Evolutionary conservation across 768 basidiomycete genomes (phyloP).

Genomic region (Macrolepiota dolichaula): DNA sequence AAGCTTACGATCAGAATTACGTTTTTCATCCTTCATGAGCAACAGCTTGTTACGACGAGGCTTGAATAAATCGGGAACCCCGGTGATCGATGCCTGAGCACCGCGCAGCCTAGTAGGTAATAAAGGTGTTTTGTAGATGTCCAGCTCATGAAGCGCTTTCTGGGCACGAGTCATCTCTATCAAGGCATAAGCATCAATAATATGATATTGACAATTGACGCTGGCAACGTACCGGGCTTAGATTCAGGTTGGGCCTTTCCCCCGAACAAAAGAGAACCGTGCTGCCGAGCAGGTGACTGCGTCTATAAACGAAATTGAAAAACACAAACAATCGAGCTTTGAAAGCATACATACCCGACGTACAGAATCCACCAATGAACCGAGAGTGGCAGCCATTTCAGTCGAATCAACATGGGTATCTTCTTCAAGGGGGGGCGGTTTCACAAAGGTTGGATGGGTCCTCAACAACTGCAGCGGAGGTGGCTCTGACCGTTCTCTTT

Average conservation of each 20-base stretch:
- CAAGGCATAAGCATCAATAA: not conserved
- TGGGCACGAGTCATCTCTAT: slow-evolving; percentile 50
- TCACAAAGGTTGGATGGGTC: slow-evolving; percentile 69
- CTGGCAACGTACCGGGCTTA: slow-evolving; percentile 22
- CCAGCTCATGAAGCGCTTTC: slow-evolving; percentile 65
- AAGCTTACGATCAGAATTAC: slow-evolving; percentile 40
- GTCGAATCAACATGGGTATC: slow-evolving; percentile 15
- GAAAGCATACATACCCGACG: slow-evolving; percentile 43
- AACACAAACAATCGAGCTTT: slow-evolving; percentile 2
- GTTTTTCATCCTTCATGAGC: slow-evolving; percentile 58
- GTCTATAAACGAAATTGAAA: slow-evolving; percentile 27
- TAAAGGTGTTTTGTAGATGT: slow-evolving; percentile 77
- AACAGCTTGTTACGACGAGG: slow-evolving; percentile 41
- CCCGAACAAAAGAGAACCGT: slow-evolving; percentile 48
- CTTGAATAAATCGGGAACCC: slow-evolving; percentile 62
- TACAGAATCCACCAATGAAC: slow-evolving; percentile 54
- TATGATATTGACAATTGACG: not conserved
- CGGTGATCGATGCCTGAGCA: slow-evolving; percentile 32
- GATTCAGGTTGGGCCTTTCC: slow-evolving; percentile 25
- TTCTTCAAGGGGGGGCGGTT: slow-evolving; percentile 41
- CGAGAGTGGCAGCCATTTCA: slow-evolving; percentile 45
- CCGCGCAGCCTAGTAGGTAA: slow-evolving; percentile 57
- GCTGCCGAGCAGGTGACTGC: slow-evolving; percentile 49
- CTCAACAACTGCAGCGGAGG: slow-evolving; percentile 60
- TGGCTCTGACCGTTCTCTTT: slow-evolving; percentile 55